A percentile compares a stretch with the other conserved stretches of the same genome.
phyloP scores from a whole-genome alignment of 352 stramenopile genomes.

The Phytopythium chamaehyphon region DNA sequence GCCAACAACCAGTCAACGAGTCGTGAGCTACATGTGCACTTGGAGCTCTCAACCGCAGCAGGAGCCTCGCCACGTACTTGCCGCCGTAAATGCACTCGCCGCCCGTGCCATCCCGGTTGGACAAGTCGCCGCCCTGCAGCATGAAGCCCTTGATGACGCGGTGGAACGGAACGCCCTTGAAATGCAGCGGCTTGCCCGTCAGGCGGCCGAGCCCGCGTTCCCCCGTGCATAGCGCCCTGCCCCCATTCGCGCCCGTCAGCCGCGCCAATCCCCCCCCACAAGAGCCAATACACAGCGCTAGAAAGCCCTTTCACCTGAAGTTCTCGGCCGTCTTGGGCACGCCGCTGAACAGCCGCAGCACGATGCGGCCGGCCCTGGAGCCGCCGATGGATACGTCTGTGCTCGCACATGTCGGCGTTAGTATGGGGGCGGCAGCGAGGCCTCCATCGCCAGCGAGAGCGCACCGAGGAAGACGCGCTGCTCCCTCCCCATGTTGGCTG shows the following conservation, averaged over 20 bases:
- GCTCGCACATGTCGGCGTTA: not conserved
- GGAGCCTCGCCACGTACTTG: slow-evolving; percentile 8
- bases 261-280: too few species aligned
- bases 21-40: too few species aligned
- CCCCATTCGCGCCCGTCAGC: too few species aligned
- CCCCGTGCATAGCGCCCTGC: slow-evolving; percentile 37
- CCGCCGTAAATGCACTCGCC: slow-evolving; percentile 84
- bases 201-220: slow-evolving; percentile 60
- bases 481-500: slow-evolving; percentile 15
- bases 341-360: slow-evolving; percentile 56
- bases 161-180: slow-evolving; percentile 73
- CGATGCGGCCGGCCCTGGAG: slow-evolving; percentile 51
- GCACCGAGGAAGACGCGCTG: slow-evolving; percentile 37
- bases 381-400: slow-evolving; percentile 91
- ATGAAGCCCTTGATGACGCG: slow-evolving; percentile 87
- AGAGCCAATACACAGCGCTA: too few species aligned
- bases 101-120: slow-evolving; percentile 74
- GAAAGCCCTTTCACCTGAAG: slow-evolving; percentile 32
- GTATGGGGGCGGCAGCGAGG: not conserved
- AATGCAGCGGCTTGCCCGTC: slow-evolving; percentile 58
- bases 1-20: not conserved
- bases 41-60: not conserved
- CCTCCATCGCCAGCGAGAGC: not conserved
- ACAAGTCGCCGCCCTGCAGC: slow-evolving; percentile 79
- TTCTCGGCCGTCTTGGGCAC: slow-evolving; percentile 62